Percentiles rank a stretch among this genome's conserved stretches.
Evolutionary conservation across 495 filamentous ascomycete species (phyloP).

Genomic region (Trichoderma asperelloides): DNA sequence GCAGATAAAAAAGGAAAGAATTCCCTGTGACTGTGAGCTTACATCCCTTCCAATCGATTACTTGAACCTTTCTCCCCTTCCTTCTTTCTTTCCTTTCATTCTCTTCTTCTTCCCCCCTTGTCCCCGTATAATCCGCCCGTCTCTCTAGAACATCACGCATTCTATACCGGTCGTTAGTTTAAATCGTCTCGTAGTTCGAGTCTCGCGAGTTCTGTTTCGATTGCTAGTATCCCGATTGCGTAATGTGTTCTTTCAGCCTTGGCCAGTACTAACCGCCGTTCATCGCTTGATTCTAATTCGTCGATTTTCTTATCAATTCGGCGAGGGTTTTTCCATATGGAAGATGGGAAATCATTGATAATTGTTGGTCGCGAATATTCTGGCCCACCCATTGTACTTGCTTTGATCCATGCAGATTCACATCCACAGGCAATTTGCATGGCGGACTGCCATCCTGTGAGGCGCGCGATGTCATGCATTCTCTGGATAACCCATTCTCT

Average conservation of each 20-base stretch:
- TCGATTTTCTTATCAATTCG: slow-evolving; percentile 33
- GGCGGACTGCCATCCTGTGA: slow-evolving; percentile 82
- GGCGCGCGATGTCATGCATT: slow-evolving; percentile 61
- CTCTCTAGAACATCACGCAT: slow-evolving; percentile 13
- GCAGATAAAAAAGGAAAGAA: not conserved
- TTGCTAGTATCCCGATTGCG: slow-evolving; percentile 42
- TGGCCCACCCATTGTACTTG: slow-evolving; percentile 65
- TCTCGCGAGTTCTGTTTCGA: slow-evolving; percentile 43
- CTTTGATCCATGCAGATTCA: slow-evolving; percentile 71
- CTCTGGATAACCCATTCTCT: slow-evolving; percentile 66
- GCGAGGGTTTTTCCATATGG: slow-evolving; percentile 33
- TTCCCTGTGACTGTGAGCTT: not conserved
- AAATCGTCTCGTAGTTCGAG: slow-evolving; percentile 28
- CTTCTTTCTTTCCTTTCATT: not conserved
- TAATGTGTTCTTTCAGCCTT: slow-evolving; percentile 43
- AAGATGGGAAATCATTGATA: slow-evolving; percentile 22
- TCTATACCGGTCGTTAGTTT: not conserved
- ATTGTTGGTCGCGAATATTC: slow-evolving; percentile 49
- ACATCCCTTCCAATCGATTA: not conserved
- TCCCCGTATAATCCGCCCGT: slow-evolving; percentile 13
- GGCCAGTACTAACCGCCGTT: slow-evolving; percentile 32
- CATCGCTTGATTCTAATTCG: slow-evolving; percentile 22
- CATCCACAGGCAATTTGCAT: slow-evolving; percentile 72
- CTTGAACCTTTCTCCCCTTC: not conserved
- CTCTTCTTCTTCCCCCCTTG: not conserved